Conservation (phyloP, 2,329 filamentous ascomycete species). For the Zymoseptoria tritici region DNA sequence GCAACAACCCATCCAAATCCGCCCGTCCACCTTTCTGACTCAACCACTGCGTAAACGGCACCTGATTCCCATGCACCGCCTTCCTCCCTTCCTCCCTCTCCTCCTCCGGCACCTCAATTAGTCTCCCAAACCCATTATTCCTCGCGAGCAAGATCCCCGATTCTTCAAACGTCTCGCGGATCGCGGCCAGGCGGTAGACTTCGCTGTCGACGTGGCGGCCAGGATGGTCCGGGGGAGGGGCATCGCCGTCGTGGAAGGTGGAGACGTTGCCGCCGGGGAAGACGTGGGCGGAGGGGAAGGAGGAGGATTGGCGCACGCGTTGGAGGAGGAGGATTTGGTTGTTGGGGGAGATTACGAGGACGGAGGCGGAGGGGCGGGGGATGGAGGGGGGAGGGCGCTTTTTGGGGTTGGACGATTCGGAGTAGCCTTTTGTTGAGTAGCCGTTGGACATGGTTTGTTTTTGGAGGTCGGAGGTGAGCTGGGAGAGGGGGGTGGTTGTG, state of each 20-base stretch:
- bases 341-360: slow-evolving; percentile 74
- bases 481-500: background rate
- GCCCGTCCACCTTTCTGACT: slow-evolving; percentile 49
- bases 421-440: slow-evolving; percentile 4
- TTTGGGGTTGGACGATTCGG: background rate
- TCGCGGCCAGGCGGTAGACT: slow-evolving; percentile 72
- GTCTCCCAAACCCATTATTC: slow-evolving; percentile 41
- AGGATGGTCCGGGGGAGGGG: slow-evolving; percentile 43
- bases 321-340: slow-evolving; percentile 87
- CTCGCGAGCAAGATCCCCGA: slow-evolving; percentile 76
- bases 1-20: slow-evolving; percentile 63
- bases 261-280: slow-evolving; percentile 89
- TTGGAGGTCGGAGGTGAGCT: slow-evolving; percentile 2
- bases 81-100: slow-evolving; percentile 60
- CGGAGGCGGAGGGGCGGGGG: slow-evolving; percentile 61
- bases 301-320: slow-evolving; percentile 71
- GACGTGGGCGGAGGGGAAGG: slow-evolving; percentile 87
- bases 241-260: slow-evolving; percentile 63
- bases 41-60: slow-evolving; percentile 62
- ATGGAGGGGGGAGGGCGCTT: slow-evolving; percentile 35
- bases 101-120: slow-evolving; percentile 54
- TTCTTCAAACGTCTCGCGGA: slow-evolving; percentile 92
- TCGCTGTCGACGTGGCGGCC: slow-evolving; percentile 61
- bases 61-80: slow-evolving; percentile 58
- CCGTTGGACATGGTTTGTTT: slow-evolving; percentile 8